phyloP scores from a whole-genome alignment of 176 grass and related monocot species.

The Carex parvula region DNA sequence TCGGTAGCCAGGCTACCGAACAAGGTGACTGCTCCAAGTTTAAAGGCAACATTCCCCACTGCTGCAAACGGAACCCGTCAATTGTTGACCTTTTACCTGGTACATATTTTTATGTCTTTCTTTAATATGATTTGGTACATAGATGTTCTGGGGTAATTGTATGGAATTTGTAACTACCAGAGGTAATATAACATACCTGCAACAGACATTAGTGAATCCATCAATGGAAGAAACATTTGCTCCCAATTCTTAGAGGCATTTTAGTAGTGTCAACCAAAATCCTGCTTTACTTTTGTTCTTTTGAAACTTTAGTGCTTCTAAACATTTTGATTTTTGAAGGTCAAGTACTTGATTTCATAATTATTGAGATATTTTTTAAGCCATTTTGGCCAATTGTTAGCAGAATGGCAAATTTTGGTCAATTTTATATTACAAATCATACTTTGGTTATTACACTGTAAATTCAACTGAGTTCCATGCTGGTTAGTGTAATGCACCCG shows the following conservation, averaged over 20 bases:
- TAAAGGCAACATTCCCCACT: constrained; percentile 55
- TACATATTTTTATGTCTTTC: not conserved
- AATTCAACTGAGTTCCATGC: not conserved
- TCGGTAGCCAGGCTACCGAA: constrained; percentile 52
- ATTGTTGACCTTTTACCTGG: constrained; percentile 59
- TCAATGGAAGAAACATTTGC: not conserved
- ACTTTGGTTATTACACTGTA: not conserved
- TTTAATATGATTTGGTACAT: not conserved
- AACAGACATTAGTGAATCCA: not conserved
- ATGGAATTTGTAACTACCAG: not conserved
- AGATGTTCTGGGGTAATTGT: not conserved
- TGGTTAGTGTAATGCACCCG: not conserved
- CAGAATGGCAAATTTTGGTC: not conserved
- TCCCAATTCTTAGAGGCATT: not conserved
- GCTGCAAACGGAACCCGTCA: constrained; percentile 57
- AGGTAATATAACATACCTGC: not conserved
- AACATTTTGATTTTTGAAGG: not conserved
- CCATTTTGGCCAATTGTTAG: not conserved
- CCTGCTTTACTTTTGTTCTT: not conserved
- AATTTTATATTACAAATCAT: not conserved
- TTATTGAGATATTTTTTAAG: not conserved
- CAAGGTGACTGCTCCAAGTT: constrained; percentile 80
- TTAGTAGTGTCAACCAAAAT: not conserved
- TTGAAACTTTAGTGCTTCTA: not conserved
- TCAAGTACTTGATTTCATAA: not conserved